phyloP scores from a whole-genome alignment of 495 filamentous ascomycete species.

The Chlorociboria aeruginascens region DNA sequence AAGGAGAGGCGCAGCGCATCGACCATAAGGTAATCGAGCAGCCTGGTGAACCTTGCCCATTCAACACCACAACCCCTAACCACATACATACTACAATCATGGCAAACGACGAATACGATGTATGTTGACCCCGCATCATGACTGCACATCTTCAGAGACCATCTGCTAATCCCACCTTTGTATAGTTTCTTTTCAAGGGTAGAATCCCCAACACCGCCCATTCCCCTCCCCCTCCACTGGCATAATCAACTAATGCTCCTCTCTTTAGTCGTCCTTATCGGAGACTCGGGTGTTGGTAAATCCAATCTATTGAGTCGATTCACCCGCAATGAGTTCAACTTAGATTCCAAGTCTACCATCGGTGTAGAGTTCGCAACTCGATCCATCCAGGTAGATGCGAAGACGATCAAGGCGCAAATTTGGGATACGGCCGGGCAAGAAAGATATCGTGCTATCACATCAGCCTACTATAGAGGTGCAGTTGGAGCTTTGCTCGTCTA shows the following conservation, averaged over 20 bases:
- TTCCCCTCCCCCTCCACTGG: slow-evolving; percentile 2
- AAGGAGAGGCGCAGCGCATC: slow-evolving; percentile 17
- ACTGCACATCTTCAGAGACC: no score
- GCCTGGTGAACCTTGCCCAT: slow-evolving; percentile 7
- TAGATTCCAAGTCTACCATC: slow-evolving; percentile 99
- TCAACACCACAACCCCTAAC: slow-evolving; percentile 12
- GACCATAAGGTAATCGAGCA: no score
- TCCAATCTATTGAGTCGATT: slow-evolving; percentile 99
- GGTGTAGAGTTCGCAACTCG: slow-evolving; percentile 98
- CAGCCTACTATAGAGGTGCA: slow-evolving; percentile 95
- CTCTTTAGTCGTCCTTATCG: slow-evolving; percentile 82
- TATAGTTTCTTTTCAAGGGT: slow-evolving; percentile 99
- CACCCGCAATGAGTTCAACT: slow-evolving; percentile 99
- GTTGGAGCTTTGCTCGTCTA: slow-evolving; percentile 97
- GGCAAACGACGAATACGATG: slow-evolving; percentile 99
- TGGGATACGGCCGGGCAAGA: slow-evolving; percentile 99
- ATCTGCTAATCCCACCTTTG: slow-evolving; percentile 2
- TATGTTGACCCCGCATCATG: slow-evolving; percentile 40
- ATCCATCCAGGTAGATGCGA: slow-evolving; percentile 96
- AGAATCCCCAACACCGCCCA: slow-evolving; percentile 20
- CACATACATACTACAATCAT: slow-evolving; percentile 38
- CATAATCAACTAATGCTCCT: slow-evolving; percentile 6
- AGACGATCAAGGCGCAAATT: slow-evolving; percentile 99
- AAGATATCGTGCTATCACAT: slow-evolving; percentile 97
- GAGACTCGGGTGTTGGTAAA: slow-evolving; percentile 98